Base-by-base conservation (phyloP, 202 grass and related monocot species). In the Setaria italica region DNA sequence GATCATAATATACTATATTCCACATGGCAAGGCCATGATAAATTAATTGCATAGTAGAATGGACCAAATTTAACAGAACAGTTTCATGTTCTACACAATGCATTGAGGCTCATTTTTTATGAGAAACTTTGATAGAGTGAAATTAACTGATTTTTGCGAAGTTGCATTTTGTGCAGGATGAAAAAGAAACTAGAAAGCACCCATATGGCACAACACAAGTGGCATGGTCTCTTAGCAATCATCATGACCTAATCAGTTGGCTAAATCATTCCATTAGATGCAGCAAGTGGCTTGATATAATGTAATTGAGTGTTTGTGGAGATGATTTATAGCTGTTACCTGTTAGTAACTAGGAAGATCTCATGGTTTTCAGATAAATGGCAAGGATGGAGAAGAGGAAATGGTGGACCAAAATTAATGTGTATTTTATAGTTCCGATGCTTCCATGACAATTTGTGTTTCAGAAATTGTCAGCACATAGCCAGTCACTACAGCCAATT, bases 111-210 rank as follows among this genome's bases (percentile, higher is more conserved):
- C 20, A 12, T 57, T 63, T 33, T 63, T 63, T 13, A 63, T 33
- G 29, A 12, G 10, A 33, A 63, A 13, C 60, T 14, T 63, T 11
- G 25, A 16, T 62, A 25, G 4, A 46, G 20, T 13, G 55, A 63
- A 88, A 54, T 56, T 39, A 59, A 48, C 42, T 62, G 64, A 79
- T 1, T 66, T 77, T 72, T 78, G 3, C 14, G 9, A 71, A 37
- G 12, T 54, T 49, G 16, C 46, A 41, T 82, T 43, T 68, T 75
- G 9, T 57, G 37, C 1, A 2, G 48, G 46, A 37, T 8, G 2
- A n/a, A 37, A 72, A 15, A 0, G 4, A 60, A 85, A 70, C 2
- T 25, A 1, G 48, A 78, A 86, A 12, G 33, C 25, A 66, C n/a
- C n/a, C 9, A 30, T 13, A 57, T 65, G 66, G 2, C 21, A 88